Evolutionary conservation across 2,329 filamentous ascomycete genomes (phyloP).

Genomic region (Macrophomina pseudophaseolina): DNA sequence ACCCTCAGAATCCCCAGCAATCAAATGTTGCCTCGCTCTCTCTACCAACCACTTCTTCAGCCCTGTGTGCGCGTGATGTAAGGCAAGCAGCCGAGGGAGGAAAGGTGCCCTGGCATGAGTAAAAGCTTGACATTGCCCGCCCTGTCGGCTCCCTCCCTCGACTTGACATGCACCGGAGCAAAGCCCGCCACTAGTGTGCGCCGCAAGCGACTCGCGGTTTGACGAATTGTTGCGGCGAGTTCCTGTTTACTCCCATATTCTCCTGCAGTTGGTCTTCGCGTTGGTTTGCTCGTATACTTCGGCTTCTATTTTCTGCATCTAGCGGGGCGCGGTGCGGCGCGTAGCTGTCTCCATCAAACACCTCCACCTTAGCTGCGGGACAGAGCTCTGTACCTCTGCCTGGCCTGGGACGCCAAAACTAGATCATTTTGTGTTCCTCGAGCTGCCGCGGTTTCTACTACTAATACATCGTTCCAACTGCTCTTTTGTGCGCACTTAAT

Average conservation of each 20-base stretch:
- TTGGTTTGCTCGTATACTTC: background rate
- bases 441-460: constrained; percentile 19
- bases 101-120: constrained; percentile 19
- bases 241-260: background rate
- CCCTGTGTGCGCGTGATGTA: constrained; percentile 4
- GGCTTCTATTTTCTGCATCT: constrained; percentile 3
- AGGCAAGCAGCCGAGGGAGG: background rate
- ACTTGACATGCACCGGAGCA: constrained; percentile 8
- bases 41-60: background rate
- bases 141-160: constrained; percentile 7
- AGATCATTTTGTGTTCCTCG: constrained; percentile 2
- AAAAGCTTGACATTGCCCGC: constrained; percentile 16
- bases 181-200: background rate
- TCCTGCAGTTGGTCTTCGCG: background rate
- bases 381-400: background rate
- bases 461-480: constrained; percentile 15
- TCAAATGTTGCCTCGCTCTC: background rate
- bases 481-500: constrained; percentile 1
- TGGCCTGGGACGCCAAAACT: constrained; percentile 5
- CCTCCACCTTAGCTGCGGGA: background rate
- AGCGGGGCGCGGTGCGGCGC: constrained; percentile 3
- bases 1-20: background rate
- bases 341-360: background rate
- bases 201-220: background rate
- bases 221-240: background rate